Conservation (phyloP, 2,329 filamentous ascomycete genomes). For the Cladosporium austrohemisphaericum region DNA sequence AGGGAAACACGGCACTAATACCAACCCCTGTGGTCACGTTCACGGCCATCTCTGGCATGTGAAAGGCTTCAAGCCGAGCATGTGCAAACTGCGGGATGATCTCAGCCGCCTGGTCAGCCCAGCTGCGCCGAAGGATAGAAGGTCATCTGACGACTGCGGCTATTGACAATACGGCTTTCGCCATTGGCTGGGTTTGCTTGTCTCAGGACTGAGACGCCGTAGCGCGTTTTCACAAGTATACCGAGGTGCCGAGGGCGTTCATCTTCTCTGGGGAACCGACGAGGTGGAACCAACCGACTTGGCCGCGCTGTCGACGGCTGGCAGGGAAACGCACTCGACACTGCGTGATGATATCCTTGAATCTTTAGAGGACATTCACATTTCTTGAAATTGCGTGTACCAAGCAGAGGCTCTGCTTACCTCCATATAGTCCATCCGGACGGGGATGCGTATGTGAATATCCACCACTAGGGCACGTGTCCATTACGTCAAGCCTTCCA, state of each 20-base stretch:
- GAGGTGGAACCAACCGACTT: too few species aligned
- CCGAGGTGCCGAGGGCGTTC: too few species aligned
- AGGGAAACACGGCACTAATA: constrained; percentile 5
- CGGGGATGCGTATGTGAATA: not conserved
- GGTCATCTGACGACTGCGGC: constrained; percentile 13
- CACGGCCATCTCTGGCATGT: constrained; percentile 5
- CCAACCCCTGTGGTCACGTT: constrained; percentile 10
- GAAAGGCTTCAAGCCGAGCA: constrained; percentile 5
- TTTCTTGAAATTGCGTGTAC: too few species aligned
- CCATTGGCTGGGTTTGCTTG: constrained; percentile 6
- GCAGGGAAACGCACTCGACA: too few species aligned
- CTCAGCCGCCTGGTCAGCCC: constrained; percentile 3
- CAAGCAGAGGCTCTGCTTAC: not conserved
- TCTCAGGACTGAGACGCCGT: not conserved
- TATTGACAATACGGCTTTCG: not conserved
- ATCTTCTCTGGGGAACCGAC: too few species aligned
- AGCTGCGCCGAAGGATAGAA: not conserved
- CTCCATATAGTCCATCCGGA: not conserved
- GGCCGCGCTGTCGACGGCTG: too few species aligned
- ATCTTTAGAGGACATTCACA: too few species aligned
- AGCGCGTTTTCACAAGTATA: not conserved
- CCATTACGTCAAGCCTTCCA: constrained; percentile 2
- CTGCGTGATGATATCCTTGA: too few species aligned
- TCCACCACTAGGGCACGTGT: not conserved
- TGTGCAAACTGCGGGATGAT: constrained; percentile 13